Evolutionary conservation across 2,329 filamentous ascomycete species (phyloP).

Genomic region (Sporothrix euskadiensis): DNA sequence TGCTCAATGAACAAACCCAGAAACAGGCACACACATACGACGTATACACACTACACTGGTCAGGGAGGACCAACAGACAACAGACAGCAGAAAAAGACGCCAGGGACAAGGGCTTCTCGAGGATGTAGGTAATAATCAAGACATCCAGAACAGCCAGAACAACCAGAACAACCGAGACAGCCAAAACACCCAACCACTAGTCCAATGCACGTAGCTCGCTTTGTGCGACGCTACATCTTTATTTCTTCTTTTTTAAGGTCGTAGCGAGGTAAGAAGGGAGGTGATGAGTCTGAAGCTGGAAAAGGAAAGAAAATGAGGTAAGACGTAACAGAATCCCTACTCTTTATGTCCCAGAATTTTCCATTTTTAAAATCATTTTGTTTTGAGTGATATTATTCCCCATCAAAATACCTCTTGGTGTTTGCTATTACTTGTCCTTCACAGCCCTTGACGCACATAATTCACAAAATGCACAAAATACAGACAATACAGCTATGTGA

Average conservation of each 20-base stretch:
- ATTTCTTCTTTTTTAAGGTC: neutral
- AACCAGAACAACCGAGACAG: neutral
- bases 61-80: slow-evolving; percentile 6
- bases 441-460: neutral
- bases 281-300: neutral
- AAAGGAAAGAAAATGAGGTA: neutral
- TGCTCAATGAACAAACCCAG: neutral
- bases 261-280: neutral
- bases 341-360: neutral
- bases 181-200: neutral
- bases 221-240: neutral
- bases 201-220: neutral
- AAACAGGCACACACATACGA: neutral
- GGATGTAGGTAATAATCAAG: neutral
- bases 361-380: neutral
- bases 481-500: neutral
- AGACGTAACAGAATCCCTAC: neutral
- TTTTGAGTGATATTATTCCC: neutral
- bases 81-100: neutral
- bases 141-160: neutral
- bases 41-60: neutral
- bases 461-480: neutral
- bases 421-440: neutral
- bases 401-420: neutral
- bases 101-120: neutral